phyloP scores from a whole-genome alignment of 192 early-diverging fungal genomes.

The Dimargaris verticillata region DNA sequence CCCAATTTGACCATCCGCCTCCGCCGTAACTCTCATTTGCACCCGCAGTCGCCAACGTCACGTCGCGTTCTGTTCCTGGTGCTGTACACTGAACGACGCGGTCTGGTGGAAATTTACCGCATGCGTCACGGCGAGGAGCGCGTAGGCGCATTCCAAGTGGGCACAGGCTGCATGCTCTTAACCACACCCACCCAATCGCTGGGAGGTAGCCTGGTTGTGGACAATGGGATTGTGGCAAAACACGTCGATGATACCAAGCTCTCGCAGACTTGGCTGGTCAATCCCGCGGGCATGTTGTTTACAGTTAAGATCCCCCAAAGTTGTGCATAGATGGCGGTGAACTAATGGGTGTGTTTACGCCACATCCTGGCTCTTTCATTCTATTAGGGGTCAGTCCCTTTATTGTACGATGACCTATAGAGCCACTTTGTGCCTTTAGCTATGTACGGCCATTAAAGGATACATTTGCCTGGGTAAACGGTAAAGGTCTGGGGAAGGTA shows the following conservation, averaged over 20 bases:
- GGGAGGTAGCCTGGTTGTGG: slow-evolving; percentile 18
- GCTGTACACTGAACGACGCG: slow-evolving; percentile 43
- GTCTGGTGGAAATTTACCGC: slow-evolving; percentile 43
- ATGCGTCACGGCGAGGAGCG: slow-evolving; percentile 38
- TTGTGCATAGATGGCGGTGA: neutral
- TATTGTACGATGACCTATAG: no score
- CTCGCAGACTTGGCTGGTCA: slow-evolving; percentile 3
- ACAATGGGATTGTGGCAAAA: slow-evolving; percentile 7
- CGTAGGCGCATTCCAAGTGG: slow-evolving; percentile 37
- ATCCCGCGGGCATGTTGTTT: neutral
- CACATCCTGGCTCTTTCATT: no score
- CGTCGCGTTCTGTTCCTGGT: slow-evolving; percentile 36
- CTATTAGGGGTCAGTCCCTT: no score
- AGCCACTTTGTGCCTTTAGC: no score
- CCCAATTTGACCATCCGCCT: slow-evolving; percentile 3
- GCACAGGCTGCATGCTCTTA: slow-evolving; percentile 35
- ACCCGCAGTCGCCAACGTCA: slow-evolving; percentile 7
- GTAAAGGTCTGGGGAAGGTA: no score
- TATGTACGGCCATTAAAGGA: no score
- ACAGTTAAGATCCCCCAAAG: neutral
- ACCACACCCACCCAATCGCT: slow-evolving; percentile 24
- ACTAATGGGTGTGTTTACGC: no score
- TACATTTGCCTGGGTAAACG: no score
- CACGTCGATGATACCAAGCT: slow-evolving; percentile 3
- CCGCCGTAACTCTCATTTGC: neutral